These are phyloP conservation scores for Fonsecaea multimorphosa DNA, from an alignment of 2,329 filamentous ascomycete species.

Conservation along the genomic window DNA sequence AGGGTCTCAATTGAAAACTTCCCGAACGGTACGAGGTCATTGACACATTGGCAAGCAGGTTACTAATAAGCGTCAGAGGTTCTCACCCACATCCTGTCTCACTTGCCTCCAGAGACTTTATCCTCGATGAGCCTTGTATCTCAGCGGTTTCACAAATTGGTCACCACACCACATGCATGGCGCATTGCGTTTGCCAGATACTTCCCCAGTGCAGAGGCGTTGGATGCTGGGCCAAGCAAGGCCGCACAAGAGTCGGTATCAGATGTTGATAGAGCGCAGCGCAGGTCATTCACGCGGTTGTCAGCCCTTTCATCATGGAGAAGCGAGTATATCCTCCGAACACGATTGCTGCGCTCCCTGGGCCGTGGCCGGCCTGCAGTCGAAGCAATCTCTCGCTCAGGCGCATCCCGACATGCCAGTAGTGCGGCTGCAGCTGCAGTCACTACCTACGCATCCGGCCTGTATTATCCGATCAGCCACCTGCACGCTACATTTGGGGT, in stretches of 20 bases:
- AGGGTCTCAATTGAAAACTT: slow-evolving; percentile 63
- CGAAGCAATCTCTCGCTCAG: slow-evolving; percentile 60
- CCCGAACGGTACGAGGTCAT: slow-evolving; percentile 73
- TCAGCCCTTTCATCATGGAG: slow-evolving; percentile 89
- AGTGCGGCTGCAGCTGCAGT: slow-evolving; percentile 74
- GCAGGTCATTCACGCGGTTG: slow-evolving; percentile 80
- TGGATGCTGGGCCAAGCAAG: slow-evolving; percentile 49
- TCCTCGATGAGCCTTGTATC: slow-evolving; percentile 84
- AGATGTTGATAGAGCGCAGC: slow-evolving; percentile 65
- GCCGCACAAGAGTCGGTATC: slow-evolving; percentile 49
- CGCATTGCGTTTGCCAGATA: slow-evolving; percentile 88
- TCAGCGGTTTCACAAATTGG: slow-evolving; percentile 80
- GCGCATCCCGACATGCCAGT: slow-evolving; percentile 59
- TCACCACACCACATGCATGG: slow-evolving; percentile 93
- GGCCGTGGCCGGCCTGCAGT: slow-evolving; percentile 75
- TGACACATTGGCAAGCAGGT: not conserved
- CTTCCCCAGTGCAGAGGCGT: slow-evolving; percentile 76
- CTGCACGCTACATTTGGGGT: slow-evolving; percentile 78
- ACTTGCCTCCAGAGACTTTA: slow-evolving; percentile 84
- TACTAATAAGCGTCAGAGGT: slow-evolving; percentile 69
- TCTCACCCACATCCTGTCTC: slow-evolving; percentile 86
- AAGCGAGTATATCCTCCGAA: slow-evolving; percentile 91
- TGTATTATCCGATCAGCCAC: slow-evolving; percentile 78
- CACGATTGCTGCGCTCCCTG: slow-evolving; percentile 79
- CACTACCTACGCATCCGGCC: slow-evolving; percentile 82